Conservation (phyloP, 2,329 filamentous ascomycete genomes). For the Colletotrichum plurivorum region DNA sequence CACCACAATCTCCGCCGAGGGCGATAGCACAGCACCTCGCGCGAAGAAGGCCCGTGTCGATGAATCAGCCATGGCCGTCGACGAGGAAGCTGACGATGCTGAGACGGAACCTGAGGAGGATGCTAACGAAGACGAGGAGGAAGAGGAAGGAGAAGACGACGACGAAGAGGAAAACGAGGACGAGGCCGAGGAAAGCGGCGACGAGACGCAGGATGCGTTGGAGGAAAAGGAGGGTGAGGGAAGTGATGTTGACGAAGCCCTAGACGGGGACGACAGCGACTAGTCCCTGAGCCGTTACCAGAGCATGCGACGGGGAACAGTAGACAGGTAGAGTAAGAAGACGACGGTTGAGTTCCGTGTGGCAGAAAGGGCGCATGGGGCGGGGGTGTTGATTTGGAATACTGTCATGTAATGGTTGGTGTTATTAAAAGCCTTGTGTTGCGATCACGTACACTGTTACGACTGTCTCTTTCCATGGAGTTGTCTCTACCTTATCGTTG, state of each 20-base stretch:
- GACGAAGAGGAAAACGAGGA: slow-evolving; percentile 60
- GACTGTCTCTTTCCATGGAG: background rate
- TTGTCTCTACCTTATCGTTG: background rate
- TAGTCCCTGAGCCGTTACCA: slow-evolving; percentile 44
- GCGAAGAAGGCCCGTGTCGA: slow-evolving; percentile 64
- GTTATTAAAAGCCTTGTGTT: background rate
- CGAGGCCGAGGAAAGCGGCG: slow-evolving; percentile 65
- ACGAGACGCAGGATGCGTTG: slow-evolving; percentile 67
- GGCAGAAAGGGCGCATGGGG: too few species aligned
- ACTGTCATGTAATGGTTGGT: background rate
- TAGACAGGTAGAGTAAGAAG: too few species aligned
- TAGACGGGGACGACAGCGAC: slow-evolving; percentile 74
- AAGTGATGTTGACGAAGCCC: slow-evolving; percentile 71
- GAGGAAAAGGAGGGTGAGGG: slow-evolving; percentile 67
- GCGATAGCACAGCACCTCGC: slow-evolving; percentile 53
- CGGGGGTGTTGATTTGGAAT: too few species aligned
- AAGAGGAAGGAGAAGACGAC: slow-evolving; percentile 56
- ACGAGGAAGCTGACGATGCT: slow-evolving; percentile 56
- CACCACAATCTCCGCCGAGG: slow-evolving; percentile 42
- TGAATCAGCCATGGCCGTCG: slow-evolving; percentile 51
- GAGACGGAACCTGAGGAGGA: slow-evolving; percentile 60
- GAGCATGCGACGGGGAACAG: too few species aligned
- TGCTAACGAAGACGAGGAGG: slow-evolving; percentile 63
- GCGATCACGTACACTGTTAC: background rate
- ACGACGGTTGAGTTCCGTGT: too few species aligned